phyloP scores from a whole-genome alignment of 768 basidiomycete species.

The Tricholoma saponaceum region DNA sequence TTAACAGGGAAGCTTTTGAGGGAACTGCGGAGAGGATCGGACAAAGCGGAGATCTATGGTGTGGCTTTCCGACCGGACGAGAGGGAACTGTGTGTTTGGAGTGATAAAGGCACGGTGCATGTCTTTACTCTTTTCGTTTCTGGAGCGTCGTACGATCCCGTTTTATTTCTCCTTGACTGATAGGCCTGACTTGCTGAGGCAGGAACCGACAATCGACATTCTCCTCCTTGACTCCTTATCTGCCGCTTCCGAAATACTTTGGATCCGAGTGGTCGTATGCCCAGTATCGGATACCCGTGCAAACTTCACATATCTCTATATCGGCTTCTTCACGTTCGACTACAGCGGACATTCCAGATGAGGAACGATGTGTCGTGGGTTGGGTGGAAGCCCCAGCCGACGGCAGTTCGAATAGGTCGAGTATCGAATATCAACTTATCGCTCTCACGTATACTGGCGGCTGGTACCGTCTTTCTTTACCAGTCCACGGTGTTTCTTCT shows the following conservation, averaged over 20 bases:
- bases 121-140: constrained; percentile 73
- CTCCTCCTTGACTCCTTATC: constrained; percentile 72
- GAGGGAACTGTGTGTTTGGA: constrained; percentile 85
- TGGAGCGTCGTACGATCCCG: constrained; percentile 54
- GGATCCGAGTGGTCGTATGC: constrained; percentile 97
- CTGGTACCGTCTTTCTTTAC: constrained; percentile 83
- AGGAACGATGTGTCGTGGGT: constrained; percentile 84
- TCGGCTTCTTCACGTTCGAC: constrained; percentile 58
- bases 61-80: constrained; percentile 87
- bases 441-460: constrained; percentile 88
- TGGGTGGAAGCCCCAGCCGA: constrained; percentile 63
- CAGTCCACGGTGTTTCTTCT: constrained; percentile 20
- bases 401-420: constrained; percentile 21
- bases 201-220: constrained; percentile 86
- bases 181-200: neutral
- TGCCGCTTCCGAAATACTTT: constrained; percentile 87
- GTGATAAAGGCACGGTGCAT: constrained; percentile 94
- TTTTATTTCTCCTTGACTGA: neutral
- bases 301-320: constrained; percentile 78
- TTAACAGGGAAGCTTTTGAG: constrained; percentile 65
- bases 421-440: constrained; percentile 70
- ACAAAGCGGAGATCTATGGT: constrained; percentile 89
- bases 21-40: constrained; percentile 82
- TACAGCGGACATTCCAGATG: constrained; percentile 62
- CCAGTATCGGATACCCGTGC: constrained; percentile 83